Base-by-base conservation (phyloP, 148 eudicot species). In the Fagopyrum homotropicum region DNA sequence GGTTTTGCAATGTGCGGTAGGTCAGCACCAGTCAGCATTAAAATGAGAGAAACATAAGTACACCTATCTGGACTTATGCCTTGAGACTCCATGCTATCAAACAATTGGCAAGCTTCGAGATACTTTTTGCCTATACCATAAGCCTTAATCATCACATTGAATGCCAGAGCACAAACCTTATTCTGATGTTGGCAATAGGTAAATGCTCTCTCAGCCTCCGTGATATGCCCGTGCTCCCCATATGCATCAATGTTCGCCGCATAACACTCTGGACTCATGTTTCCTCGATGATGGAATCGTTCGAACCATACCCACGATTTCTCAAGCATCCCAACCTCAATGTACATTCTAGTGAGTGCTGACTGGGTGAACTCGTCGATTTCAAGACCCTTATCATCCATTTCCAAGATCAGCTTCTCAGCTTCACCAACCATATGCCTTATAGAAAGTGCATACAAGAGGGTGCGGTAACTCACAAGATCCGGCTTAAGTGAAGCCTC, bases 101-200 rank as follows among this genome's bases (percentile, higher is more conserved):
- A 85, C 75, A 94, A 79, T 50, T 73, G 77, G 79, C 97, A 94
- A 10, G 98, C 98, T 77, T 91, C 76, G 2, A 80, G 82, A 69
- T 83, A 90, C 63, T 79, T 88, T 81, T 87, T 85, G 78, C 85
- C 82, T 74, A 94, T 78, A 52, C 98, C 97, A 77, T 90, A 94
- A 75, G 98, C 92, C 83, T 91, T 91, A 75, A 91, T 86, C 97
- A 94, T 91, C 83, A 94, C 98, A 79, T 94, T 91, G 75, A 84
- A 90, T 81, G 85, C 96, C 68, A 91, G 82, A 22, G 88, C 91
- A 15, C 80, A 80, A 8, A 84, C 81, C 48, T 77, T 88, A 75
- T 81, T 83, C 74, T 74, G 82, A 79, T 91, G 80, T 77, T 29
- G 84, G 76, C 91, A 91, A 83, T 86, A 85, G 30, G 74, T 76